Conservation (phyloP, 768 basidiomycete species). For the Neoboletus subvelutipes region DNA sequence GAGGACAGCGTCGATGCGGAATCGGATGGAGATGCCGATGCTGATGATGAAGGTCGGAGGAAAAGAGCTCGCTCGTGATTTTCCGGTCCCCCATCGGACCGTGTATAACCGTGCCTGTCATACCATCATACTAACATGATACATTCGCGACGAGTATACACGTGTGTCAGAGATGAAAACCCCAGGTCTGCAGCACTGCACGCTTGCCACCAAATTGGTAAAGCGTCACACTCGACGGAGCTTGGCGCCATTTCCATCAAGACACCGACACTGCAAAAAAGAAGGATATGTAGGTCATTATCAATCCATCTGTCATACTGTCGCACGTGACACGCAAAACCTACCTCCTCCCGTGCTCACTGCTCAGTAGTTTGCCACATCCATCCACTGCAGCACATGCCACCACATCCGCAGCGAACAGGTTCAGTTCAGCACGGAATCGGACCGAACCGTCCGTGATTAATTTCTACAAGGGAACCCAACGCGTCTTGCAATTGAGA, state of each 20-base stretch:
- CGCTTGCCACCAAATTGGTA: not conserved
- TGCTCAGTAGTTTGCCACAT: constrained; percentile 75
- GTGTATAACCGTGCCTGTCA: not conserved
- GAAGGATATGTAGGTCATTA: not conserved
- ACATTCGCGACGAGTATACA: not conserved
- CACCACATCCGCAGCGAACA: constrained; percentile 70
- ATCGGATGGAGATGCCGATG: not conserved
- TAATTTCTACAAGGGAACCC: constrained; percentile 42
- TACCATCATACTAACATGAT: not conserved
- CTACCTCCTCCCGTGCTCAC: constrained; percentile 58
- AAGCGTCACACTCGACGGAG: not conserved
- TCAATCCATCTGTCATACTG: constrained; percentile 4
- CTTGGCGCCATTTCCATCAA: not conserved
- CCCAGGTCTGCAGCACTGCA: not conserved
- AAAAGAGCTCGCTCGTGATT: constrained; percentile 20
- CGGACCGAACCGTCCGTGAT: constrained; percentile 73
- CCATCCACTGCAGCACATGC: constrained; percentile 54
- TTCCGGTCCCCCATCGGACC: too few relatives aligned
- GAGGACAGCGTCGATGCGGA: constrained; percentile 4
- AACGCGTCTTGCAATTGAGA: not conserved
- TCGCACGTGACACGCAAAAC: constrained; percentile 1
- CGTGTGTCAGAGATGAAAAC: not conserved
- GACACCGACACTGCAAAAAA: not conserved
- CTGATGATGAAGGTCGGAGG: not conserved
- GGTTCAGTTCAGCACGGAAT: constrained; percentile 63